phyloP scores from a whole-genome alignment of 2,329 filamentous ascomycete genomes.

The Pyricularia sp. region DNA sequence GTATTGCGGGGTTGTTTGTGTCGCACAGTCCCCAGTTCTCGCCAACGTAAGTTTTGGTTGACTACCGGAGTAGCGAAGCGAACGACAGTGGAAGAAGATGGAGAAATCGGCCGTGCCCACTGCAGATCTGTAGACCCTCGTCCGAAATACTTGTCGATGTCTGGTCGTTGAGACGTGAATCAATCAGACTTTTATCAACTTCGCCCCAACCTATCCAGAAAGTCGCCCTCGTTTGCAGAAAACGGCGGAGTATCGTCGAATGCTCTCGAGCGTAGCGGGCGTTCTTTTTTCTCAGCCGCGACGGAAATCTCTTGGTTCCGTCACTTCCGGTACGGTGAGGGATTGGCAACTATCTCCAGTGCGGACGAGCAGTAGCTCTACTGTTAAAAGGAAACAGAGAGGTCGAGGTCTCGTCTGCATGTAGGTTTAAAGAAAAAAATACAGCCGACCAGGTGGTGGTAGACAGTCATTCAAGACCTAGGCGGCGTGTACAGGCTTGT shows the following conservation, averaged over 20 bases:
- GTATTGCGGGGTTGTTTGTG: background rate
- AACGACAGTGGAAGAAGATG: background rate
- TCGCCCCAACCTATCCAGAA: background rate
- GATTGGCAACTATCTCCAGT: background rate
- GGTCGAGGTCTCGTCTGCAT: background rate
- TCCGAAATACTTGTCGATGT: background rate
- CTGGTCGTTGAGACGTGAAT: background rate
- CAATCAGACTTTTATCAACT: background rate
- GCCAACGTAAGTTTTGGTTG: background rate
- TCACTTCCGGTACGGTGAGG: background rate
- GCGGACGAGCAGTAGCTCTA: background rate
- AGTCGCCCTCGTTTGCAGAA: background rate
- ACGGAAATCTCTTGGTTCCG: background rate
- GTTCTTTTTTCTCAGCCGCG: background rate
- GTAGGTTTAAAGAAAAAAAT: background rate
- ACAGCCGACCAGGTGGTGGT: background rate
- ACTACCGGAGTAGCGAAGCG: background rate
- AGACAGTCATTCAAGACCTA: background rate
- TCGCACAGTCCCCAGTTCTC: background rate
- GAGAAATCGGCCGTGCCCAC: background rate
- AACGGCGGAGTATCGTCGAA: background rate
- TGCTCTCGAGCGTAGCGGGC: background rate
- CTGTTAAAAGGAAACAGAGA: background rate
- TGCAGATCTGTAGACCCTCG: background rate
- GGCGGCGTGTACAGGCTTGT: background rate